A percentile compares a stretch with the other conserved stretches of the same genome.
These are phyloP conservation scores for Bullera alba DNA, from an alignment of 768 basidiomycete genomes.

Conservation along the genomic window DNA sequence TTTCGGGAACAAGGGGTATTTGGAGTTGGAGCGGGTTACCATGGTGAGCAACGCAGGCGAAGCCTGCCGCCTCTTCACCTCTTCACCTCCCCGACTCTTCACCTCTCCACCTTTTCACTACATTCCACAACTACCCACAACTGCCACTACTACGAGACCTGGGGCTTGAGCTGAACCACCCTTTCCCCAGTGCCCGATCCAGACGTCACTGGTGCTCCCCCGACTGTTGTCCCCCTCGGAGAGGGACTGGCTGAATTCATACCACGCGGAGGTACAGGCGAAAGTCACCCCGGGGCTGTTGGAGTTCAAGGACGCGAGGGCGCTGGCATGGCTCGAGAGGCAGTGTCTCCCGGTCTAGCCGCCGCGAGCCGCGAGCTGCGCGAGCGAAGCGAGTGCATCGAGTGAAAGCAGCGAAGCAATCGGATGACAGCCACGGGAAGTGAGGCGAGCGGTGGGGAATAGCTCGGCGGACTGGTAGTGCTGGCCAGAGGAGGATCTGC, in stretches of 20 bases:
- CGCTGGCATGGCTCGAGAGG: constrained; percentile 46
- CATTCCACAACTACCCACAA: neutral
- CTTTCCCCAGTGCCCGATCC: constrained; percentile 63
- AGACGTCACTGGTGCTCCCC: constrained; percentile 69
- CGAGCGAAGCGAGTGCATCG: no score
- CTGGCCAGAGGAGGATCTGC: no score
- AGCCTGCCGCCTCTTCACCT: no score
- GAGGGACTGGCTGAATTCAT: constrained; percentile 71
- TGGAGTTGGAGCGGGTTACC: constrained; percentile 78
- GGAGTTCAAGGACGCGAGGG: constrained; percentile 52
- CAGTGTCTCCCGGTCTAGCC: constrained; percentile 36
- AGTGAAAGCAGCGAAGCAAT: no score
- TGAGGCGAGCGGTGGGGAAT: no score
- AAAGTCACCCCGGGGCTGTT: constrained; percentile 66
- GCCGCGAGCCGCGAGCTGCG: no score
- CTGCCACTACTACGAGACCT: neutral
- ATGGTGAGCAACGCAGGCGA: constrained; percentile 54
- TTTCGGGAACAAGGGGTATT: constrained; percentile 77
- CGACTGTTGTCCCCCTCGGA: constrained; percentile 62
- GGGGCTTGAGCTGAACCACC: neutral
- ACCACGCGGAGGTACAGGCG: constrained; percentile 67
- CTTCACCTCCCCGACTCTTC: no score
- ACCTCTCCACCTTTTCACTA: constrained; percentile 2
- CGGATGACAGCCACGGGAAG: no score
- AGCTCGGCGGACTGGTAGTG: no score